A percentile compares a stretch with the other conserved stretches of the same genome.
Conservation (phyloP, 495 filamentous ascomycete species). For the Letharia lupina region DNA sequence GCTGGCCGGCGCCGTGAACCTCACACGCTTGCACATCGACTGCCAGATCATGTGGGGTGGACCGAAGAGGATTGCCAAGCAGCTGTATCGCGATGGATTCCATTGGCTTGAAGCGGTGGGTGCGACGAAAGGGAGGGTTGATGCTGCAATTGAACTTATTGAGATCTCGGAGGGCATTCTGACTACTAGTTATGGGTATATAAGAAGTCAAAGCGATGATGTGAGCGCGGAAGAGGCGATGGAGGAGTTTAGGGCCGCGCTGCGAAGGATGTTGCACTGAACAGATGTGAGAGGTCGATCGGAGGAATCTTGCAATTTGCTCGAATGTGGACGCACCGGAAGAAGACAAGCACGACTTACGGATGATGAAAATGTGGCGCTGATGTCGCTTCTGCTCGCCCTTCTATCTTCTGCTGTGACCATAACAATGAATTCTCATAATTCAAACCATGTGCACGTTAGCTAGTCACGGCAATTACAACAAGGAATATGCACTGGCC, state of each 20-base stretch:
- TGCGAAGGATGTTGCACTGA: not conserved
- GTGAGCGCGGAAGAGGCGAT: not conserved
- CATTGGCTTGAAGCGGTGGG: constrained; percentile 18
- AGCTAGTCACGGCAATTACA: not conserved
- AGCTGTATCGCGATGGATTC: constrained; percentile 16
- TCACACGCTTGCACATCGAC: constrained; percentile 11
- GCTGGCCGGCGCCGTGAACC: constrained; percentile 12
- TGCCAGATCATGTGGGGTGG: constrained; percentile 12
- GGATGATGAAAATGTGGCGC: not conserved
- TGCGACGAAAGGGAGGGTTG: not conserved
- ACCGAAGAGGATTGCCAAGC: not conserved
- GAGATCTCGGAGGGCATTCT: not conserved
- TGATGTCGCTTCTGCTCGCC: not conserved
- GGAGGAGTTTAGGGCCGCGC: not conserved
- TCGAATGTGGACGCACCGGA: not conserved
- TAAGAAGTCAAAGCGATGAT: too few species aligned
- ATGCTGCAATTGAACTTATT: not conserved
- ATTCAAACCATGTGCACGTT: not conserved
- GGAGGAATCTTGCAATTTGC: not conserved
- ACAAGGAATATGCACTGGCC: not conserved
- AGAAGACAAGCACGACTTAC: not conserved
- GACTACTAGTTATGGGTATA: not conserved
- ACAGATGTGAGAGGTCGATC: not conserved
- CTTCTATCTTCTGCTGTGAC: not conserved
- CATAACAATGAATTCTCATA: not conserved